These are phyloP conservation scores for Acidiella bohemica DNA, from an alignment of 495 filamentous ascomycete species.

Conservation along the genomic window DNA sequence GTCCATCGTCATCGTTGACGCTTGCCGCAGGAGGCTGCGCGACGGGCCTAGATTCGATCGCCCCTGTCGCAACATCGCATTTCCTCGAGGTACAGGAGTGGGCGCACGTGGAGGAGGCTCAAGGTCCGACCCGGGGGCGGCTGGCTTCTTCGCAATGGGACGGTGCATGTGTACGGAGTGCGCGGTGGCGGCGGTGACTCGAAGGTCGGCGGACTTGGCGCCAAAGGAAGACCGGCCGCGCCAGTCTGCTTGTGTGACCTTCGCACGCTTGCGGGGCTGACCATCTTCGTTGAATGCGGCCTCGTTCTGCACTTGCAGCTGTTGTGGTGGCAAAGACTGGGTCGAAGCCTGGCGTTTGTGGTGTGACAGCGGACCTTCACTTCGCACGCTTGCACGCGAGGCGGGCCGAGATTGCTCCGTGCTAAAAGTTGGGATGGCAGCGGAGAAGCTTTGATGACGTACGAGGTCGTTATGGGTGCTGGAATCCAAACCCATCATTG, in stretches of 20 bases:
- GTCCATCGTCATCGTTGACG: constrained; percentile 15
- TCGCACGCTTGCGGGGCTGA: constrained; percentile 55
- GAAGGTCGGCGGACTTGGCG: constrained; percentile 59
- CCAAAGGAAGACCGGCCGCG: constrained; percentile 55
- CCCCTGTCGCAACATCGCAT: constrained; percentile 2
- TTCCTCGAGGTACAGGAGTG: constrained; percentile 44
- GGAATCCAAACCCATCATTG: constrained; percentile 30
- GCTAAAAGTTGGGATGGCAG: constrained; percentile 8
- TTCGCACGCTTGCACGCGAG: constrained; percentile 24
- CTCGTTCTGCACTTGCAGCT: constrained; percentile 8
- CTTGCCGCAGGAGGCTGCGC: constrained; percentile 17
- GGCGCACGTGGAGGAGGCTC: constrained; percentile 70
- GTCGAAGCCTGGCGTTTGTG: constrained; percentile 16
- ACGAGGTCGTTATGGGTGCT: constrained; percentile 11
- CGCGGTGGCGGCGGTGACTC: constrained; percentile 75
- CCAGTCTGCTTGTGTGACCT: constrained; percentile 53
- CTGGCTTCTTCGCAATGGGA: constrained; percentile 50
- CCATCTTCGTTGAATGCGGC: constrained; percentile 25
- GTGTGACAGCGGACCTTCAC: constrained; percentile 11
- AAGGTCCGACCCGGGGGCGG: constrained; percentile 34
- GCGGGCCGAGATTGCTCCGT: constrained; percentile 21
- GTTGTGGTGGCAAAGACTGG: constrained; percentile 3
- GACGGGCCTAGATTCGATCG: constrained; percentile 1
- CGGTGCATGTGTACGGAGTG: constrained; percentile 77
- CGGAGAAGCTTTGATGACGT: constrained; percentile 19